Conservation (phyloP, 169 alveolate species). For the Plasmodium chabaudi region DNA sequence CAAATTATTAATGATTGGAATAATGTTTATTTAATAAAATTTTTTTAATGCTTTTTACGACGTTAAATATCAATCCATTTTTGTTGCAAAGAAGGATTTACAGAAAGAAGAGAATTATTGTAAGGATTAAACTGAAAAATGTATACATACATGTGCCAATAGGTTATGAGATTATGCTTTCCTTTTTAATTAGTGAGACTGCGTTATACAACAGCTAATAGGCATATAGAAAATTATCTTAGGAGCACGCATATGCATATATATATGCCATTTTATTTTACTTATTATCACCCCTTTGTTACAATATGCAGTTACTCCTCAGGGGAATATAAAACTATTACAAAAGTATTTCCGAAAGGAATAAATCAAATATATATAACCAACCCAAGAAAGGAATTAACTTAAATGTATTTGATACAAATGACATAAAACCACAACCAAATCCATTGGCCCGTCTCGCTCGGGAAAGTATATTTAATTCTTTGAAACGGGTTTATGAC, state of each 20-base stretch:
- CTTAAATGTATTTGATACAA: conserved; percentile 24
- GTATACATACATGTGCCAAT: not conserved
- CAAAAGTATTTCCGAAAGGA: conserved; percentile 25
- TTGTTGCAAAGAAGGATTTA: conserved; percentile 40
- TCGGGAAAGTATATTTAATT: conserved; percentile 52
- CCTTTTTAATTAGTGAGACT: not conserved
- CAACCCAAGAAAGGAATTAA: conserved; percentile 48
- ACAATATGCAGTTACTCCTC: conserved; percentile 20
- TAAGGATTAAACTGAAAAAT: not conserved
- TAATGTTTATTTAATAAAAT: conserved; percentile 47
- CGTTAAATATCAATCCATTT: conserved; percentile 56
- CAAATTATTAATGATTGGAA: conserved; percentile 23
- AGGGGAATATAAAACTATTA: conserved; percentile 35
- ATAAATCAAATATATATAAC: conserved; percentile 43
- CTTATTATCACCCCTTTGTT: not conserved
- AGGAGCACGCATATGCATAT: not conserved
- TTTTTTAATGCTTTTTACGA: conserved; percentile 62
- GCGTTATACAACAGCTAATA: not conserved
- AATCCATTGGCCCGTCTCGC: conserved; percentile 18
- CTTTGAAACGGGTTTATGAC: not conserved
- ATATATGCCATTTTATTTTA: not conserved
- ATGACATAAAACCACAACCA: conserved; percentile 27
- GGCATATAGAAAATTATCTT: not conserved
- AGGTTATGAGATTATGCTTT: not conserved
- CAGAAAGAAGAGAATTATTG: conserved; percentile 30